These are phyloP conservation scores for Kuraishia molischiana DNA, from an alignment of 805 yeast genomes.

Conservation along the genomic window DNA sequence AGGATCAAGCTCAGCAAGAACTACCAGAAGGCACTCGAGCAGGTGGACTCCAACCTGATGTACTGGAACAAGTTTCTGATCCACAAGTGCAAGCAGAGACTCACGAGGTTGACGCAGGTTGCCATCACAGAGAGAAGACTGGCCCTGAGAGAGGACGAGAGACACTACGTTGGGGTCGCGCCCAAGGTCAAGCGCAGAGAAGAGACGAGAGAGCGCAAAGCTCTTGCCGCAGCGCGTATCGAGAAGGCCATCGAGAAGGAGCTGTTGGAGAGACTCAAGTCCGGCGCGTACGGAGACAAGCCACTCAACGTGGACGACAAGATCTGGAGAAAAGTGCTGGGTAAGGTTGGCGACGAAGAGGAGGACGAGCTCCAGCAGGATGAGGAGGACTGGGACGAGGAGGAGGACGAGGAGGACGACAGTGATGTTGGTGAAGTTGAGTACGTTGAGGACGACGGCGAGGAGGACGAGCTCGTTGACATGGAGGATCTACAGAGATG, in stretches of 20 bases:
- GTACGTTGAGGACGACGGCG: slow-evolving; percentile 81
- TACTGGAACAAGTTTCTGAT: slow-evolving; percentile 91
- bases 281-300: slow-evolving; percentile 97
- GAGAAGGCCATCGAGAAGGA: slow-evolving; percentile 96
- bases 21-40: slow-evolving; percentile 78
- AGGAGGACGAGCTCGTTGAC: slow-evolving; percentile 85
- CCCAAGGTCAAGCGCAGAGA: slow-evolving; percentile 95
- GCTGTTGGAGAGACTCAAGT: slow-evolving; percentile 84
- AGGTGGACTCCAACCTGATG: slow-evolving; percentile 75
- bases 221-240: slow-evolving; percentile 91
- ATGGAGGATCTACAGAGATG: slow-evolving; percentile 89
- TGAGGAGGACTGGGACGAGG: slow-evolving; percentile 38
- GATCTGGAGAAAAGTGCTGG: slow-evolving; percentile 91
- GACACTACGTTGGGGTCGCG: slow-evolving; percentile 86
- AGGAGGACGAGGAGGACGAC: slow-evolving; percentile 37
- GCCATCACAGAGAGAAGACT: slow-evolving; percentile 91
- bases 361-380: slow-evolving; percentile 51
- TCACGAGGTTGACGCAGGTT: slow-evolving; percentile 90
- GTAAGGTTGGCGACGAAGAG: slow-evolving; percentile 43
- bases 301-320: slow-evolving; percentile 95
- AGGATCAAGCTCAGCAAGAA: slow-evolving; percentile 84
- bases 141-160: slow-evolving; percentile 84
- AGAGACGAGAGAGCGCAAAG: slow-evolving; percentile 90
- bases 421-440: slow-evolving; percentile 72
- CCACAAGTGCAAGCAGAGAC: slow-evolving; percentile 93